Evolutionary conservation across 176 grass and related monocot genomes (phyloP).

Genomic region (maize (Zea mays)): DNA sequence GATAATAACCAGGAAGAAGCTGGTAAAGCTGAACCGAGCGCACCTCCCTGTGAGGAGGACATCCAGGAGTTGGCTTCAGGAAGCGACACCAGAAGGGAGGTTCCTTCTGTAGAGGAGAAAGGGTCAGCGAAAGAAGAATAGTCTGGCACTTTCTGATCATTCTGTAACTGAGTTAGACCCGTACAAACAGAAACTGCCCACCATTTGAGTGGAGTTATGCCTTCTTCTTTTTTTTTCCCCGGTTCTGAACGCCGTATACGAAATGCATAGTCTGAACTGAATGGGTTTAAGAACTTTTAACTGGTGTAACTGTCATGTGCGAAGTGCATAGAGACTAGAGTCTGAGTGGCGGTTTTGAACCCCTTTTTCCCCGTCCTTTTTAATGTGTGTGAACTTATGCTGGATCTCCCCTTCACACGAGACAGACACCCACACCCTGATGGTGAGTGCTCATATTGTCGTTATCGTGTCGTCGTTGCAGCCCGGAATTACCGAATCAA

Average conservation of each 20-base stretch:
- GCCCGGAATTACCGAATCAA: background rate
- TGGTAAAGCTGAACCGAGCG: conserved; percentile 28
- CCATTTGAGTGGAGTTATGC: conserved; percentile 24
- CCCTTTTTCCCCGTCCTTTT: background rate
- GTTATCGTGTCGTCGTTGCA: background rate
- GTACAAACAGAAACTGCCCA: conserved; percentile 42
- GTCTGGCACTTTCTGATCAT: background rate
- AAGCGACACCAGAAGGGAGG: conserved; percentile 13
- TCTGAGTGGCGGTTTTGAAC: conserved; percentile 37
- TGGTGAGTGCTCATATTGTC: background rate
- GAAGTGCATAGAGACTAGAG: conserved; percentile 49
- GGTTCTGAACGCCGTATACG: conserved; percentile 29
- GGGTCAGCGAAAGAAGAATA: conserved; percentile 30
- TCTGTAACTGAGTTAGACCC: conserved; percentile 35
- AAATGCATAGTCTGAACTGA: conserved; percentile 38
- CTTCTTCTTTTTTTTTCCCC: conserved; percentile 23
- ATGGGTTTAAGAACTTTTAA: conserved; percentile 24
- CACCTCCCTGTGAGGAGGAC: background rate
- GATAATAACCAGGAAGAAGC: conserved; percentile 30
- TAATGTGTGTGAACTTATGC: background rate
- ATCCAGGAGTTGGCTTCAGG: conserved; percentile 37
- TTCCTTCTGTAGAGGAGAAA: conserved; percentile 39
- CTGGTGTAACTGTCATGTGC: conserved; percentile 27
- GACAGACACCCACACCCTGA: conserved; percentile 11
- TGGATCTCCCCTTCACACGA: background rate